Evolutionary conservation across 495 filamentous ascomycete species (phyloP).

Genomic region (Friedmanniomyces simplex): DNA sequence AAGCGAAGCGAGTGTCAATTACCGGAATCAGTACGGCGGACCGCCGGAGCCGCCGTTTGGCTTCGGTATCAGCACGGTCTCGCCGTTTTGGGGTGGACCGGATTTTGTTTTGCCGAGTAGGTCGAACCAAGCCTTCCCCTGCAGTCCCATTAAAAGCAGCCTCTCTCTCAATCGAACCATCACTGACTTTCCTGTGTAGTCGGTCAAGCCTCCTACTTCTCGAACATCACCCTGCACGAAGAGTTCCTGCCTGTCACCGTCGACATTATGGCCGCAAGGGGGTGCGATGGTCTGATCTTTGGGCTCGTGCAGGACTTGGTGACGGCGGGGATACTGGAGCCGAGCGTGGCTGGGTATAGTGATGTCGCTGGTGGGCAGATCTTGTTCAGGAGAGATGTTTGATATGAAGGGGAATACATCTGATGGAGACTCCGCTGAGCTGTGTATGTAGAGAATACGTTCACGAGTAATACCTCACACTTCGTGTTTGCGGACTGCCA

Average conservation of each 20-base stretch:
- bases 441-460: too few species aligned
- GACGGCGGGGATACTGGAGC: constrained; percentile 39
- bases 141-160: neutral
- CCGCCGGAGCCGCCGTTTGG: constrained; percentile 33
- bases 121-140: neutral
- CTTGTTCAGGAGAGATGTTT: constrained; percentile 17
- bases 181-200: constrained; percentile 20
- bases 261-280: constrained; percentile 48
- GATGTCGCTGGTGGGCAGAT: constrained; percentile 24
- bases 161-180: neutral
- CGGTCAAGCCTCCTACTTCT: constrained; percentile 43
- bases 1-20: constrained; percentile 15
- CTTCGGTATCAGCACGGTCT: constrained; percentile 37
- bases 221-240: constrained; percentile 41
- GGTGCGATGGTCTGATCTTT: constrained; percentile 52
- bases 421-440: too few species aligned
- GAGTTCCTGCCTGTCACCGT: constrained; percentile 52
- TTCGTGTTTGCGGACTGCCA: too few species aligned
- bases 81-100: constrained; percentile 40
- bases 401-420: neutral
- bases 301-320: constrained; percentile 44
- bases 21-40: constrained; percentile 31
- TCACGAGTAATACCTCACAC: too few species aligned
- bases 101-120: constrained; percentile 46
- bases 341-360: constrained; percentile 36